Conservation (phyloP, 2,329 filamentous ascomycete species). For the Thelonectria blattea region DNA sequence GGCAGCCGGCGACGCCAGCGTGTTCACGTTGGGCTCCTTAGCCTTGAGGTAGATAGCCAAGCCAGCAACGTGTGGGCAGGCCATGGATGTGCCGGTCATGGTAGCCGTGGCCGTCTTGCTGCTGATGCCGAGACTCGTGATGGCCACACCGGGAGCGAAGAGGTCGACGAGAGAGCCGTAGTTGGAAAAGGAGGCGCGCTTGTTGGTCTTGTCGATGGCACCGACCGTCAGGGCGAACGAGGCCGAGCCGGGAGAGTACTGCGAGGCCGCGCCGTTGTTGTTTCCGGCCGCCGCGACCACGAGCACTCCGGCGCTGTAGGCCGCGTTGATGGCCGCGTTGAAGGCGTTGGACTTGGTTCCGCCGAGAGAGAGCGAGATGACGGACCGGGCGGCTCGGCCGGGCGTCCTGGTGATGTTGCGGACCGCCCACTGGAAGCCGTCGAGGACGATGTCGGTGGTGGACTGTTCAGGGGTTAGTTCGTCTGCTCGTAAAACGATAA, state of each 20-base stretch:
- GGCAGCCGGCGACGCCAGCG: constrained; percentile 49
- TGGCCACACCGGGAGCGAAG: constrained; percentile 55
- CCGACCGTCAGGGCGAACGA: constrained; percentile 60
- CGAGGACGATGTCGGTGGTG: constrained; percentile 35
- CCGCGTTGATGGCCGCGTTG: constrained; percentile 56
- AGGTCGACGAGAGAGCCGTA: constrained; percentile 56
- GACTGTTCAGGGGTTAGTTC: constrained; percentile 22
- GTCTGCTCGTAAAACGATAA: no score
- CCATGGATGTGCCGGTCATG: constrained; percentile 68
- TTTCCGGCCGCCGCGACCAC: constrained; percentile 64
- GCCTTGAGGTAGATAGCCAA: constrained; percentile 59
- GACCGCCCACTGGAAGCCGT: constrained; percentile 48
- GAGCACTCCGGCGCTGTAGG: constrained; percentile 54
- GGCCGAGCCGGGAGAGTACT: constrained; percentile 55
- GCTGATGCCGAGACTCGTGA: constrained; percentile 55
- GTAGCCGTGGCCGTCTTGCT: constrained; percentile 48
- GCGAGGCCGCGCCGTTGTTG: constrained; percentile 46
- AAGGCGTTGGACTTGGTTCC: constrained; percentile 52
- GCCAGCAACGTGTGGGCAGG: constrained; percentile 65
- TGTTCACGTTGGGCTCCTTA: constrained; percentile 16
- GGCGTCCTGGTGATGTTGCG: constrained; percentile 48
- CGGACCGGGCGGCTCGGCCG: constrained; percentile 49
- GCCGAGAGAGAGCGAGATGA: constrained; percentile 63
- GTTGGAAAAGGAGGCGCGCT: constrained; percentile 55
- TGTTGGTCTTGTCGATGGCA: constrained; percentile 49